These are phyloP conservation scores for Diutina catenulata DNA, from an alignment of 1,139 yeast species.

Conservation along the genomic window DNA sequence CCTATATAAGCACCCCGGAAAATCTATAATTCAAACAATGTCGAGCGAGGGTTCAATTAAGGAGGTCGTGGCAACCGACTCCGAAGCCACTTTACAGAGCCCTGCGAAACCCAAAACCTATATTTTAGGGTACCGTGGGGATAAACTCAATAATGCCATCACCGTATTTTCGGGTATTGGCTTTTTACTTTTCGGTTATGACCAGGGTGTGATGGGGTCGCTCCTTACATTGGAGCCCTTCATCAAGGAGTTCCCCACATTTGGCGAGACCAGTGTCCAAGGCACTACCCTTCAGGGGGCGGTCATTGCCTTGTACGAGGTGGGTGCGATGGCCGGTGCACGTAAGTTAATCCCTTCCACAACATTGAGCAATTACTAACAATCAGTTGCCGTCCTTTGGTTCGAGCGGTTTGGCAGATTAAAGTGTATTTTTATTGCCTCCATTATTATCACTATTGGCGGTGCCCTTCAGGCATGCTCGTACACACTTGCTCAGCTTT, in stretches of 20 bases:
- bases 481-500: constrained; percentile 20
- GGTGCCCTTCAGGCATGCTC: constrained; percentile 25
- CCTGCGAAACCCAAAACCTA: too few relatives aligned
- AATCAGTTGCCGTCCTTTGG: constrained; percentile 20
- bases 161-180: too few relatives aligned
- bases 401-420: constrained; percentile 26
- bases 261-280: constrained; percentile 12
- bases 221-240: constrained; percentile 14
- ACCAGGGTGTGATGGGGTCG: constrained; percentile 34
- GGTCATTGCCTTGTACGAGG: constrained; percentile 25
- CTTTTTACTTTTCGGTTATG: too few relatives aligned
- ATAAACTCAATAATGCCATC: too few relatives aligned
- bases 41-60: too few relatives aligned
- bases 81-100: too few relatives aligned
- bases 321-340: constrained; percentile 27
- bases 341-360: too few relatives aligned
- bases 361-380: too few relatives aligned
- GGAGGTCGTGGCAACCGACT: too few relatives aligned
- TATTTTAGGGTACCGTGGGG: too few relatives aligned
- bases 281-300: constrained; percentile 28
- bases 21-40: too few relatives aligned
- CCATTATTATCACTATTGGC: constrained; percentile 23
- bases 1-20: too few relatives aligned
- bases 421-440: constrained; percentile 21
- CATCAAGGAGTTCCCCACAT: constrained; percentile 23